Percentiles rank a stretch among this genome's conserved stretches.
Evolutionary conservation across 768 basidiomycete genomes (phyloP).

Genomic region (Russula sp.): DNA sequence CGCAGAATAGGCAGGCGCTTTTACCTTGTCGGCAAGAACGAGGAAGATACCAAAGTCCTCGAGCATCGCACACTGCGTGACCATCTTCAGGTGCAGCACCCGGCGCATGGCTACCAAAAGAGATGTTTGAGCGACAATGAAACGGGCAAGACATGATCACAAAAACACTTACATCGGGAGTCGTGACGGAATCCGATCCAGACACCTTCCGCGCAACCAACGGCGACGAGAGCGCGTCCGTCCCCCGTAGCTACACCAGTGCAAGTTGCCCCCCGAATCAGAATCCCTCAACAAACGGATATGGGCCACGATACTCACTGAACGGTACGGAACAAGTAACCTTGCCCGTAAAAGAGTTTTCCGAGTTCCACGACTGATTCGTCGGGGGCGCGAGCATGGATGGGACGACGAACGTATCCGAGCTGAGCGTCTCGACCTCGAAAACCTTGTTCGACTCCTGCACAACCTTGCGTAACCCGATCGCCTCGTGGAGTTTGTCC

Average conservation of each 20-base stretch:
- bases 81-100: constrained; percentile 87
- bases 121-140: not conserved
- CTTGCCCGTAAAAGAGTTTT: constrained; percentile 67
- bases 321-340: constrained; percentile 96
- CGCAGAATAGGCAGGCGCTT: not conserved
- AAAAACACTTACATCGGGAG: constrained; percentile 55
- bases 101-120: constrained; percentile 68
- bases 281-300: constrained; percentile 5
- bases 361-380: constrained; percentile 56
- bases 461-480: constrained; percentile 74
- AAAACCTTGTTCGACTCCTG: constrained; percentile 95
- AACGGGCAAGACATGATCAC: not conserved
- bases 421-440: constrained; percentile 83
- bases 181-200: constrained; percentile 93
- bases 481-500: constrained; percentile 80
- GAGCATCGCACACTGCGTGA: constrained; percentile 92
- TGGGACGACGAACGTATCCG: constrained; percentile 81
- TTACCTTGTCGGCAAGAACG: constrained; percentile 85
- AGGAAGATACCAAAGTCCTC: constrained; percentile 97
- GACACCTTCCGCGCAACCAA: constrained; percentile 92
- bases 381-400: constrained; percentile 39
- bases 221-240: constrained; percentile 78
- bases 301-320: constrained; percentile 38
- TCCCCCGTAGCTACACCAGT: constrained; percentile 61
- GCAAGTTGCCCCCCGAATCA: not conserved